Evolutionary conservation across 768 basidiomycete genomes (phyloP).

Genomic region (Calocera viscosa): DNA sequence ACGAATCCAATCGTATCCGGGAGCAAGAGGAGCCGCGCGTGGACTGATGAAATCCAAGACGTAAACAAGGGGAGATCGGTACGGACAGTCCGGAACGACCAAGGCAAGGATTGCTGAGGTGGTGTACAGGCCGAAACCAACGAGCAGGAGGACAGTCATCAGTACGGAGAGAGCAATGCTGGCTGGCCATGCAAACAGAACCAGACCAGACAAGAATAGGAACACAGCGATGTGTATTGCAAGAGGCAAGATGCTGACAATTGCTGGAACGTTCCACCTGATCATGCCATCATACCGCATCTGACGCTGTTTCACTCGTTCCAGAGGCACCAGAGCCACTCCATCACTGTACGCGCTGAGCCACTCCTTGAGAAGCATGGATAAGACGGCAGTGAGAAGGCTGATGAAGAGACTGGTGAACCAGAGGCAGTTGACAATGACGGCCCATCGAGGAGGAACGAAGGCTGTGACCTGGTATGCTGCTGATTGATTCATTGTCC

Average conservation of each 20-base stretch:
- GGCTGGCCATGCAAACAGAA: conserved; percentile 32
- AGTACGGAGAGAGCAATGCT: conserved; percentile 8
- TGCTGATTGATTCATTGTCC: neutral
- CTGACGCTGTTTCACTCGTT: conserved; percentile 33
- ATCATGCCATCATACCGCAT: conserved; percentile 33
- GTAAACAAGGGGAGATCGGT: no score
- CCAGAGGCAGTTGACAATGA: conserved; percentile 35
- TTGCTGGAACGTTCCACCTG: conserved; percentile 29
- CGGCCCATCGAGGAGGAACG: conserved; percentile 22
- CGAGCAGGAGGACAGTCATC: no score
- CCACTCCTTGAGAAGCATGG: conserved; percentile 42
- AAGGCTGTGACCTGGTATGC: neutral
- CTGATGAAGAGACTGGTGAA: conserved; percentile 31
- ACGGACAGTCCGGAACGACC: no score
- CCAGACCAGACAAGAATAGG: conserved; percentile 39
- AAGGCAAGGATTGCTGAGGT: no score
- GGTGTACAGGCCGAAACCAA: no score
- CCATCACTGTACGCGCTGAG: conserved; percentile 30
- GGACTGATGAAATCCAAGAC: no score
- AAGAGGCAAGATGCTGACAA: conserved; percentile 35
- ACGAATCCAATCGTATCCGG: no score
- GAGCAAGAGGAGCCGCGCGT: no score
- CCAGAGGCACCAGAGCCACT: conserved; percentile 21
- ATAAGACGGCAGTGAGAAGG: conserved; percentile 31
- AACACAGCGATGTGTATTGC: conserved; percentile 40